These are phyloP conservation scores for Larix kaempferi DNA, from an alignment of 75 land plant genomes.

Conservation along the genomic window DNA sequence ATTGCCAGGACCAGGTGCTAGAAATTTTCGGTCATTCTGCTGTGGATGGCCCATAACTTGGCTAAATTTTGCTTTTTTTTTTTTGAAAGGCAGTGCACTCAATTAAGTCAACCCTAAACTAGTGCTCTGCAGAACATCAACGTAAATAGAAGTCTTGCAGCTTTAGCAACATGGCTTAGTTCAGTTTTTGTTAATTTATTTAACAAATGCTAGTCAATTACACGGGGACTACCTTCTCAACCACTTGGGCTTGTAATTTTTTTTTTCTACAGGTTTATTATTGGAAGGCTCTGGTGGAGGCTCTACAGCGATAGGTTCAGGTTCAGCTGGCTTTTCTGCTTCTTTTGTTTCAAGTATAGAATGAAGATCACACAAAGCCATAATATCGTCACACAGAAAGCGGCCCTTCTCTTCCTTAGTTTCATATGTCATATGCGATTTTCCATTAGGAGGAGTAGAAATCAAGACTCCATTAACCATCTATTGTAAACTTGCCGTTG, in stretches of 20 bases:
- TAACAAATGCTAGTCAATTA: background rate
- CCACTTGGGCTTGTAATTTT: conserved; percentile 62
- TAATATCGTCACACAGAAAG: conserved; percentile 44
- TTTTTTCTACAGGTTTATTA: conserved; percentile 31
- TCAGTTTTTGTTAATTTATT: too few species aligned
- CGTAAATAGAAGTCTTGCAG: too few species aligned
- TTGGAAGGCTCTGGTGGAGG: conserved; percentile 21
- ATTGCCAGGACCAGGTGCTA: too few species aligned
- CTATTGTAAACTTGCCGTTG: too few species aligned
- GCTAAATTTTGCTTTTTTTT: too few species aligned
- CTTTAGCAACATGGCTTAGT: too few species aligned
- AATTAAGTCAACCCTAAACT: too few species aligned
- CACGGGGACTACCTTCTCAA: conserved; percentile 32
- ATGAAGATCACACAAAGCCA: conserved; percentile 44
- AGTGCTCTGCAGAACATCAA: too few species aligned
- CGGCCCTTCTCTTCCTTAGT: conserved; percentile 21
- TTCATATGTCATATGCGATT: background rate
- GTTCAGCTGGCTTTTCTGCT: conserved; percentile 2
- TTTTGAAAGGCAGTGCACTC: too few species aligned
- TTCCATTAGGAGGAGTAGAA: background rate
- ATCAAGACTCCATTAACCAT: background rate
- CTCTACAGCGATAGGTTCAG: conserved; percentile 15
- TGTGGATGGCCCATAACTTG: too few species aligned
- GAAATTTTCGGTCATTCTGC: too few species aligned
- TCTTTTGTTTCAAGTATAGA: conserved; percentile 9